Percentiles rank a stretch among this genome's conserved stretches.
phyloP scores from a whole-genome alignment of 148 eudicot species.

The Chenopodium album region DNA sequence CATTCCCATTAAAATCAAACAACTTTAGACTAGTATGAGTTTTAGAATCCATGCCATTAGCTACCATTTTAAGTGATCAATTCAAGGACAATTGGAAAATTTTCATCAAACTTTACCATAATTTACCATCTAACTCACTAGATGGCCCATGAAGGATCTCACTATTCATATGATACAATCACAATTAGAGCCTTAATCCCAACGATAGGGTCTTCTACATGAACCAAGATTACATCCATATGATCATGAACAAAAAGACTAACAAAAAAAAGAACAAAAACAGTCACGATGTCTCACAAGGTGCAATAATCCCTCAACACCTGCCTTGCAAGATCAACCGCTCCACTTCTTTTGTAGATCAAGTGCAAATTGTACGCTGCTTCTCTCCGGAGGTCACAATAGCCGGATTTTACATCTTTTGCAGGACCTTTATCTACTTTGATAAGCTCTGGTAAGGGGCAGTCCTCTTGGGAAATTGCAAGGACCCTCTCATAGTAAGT shows the following conservation, averaged over 20 bases:
- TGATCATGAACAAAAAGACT: background rate
- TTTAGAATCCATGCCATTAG: too few relatives aligned
- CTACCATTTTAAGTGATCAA: too few relatives aligned
- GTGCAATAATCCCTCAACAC: constrained; percentile 62
- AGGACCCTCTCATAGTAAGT: constrained; percentile 79
- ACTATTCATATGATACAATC: too few relatives aligned
- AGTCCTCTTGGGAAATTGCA: constrained; percentile 48
- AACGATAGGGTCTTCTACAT: too few relatives aligned
- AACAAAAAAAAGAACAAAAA: background rate
- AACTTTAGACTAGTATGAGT: too few relatives aligned
- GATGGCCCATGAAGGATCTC: too few relatives aligned
- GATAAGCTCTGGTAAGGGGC: constrained; percentile 55
- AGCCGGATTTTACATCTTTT: constrained; percentile 40
- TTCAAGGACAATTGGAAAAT: too few relatives aligned
- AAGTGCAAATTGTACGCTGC: constrained; percentile 86
- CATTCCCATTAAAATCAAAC: too few relatives aligned
- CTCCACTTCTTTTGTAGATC: constrained; percentile 79
- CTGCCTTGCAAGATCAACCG: constrained; percentile 86
- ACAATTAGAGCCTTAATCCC: too few relatives aligned
- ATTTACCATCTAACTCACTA: too few relatives aligned
- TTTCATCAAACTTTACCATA: too few relatives aligned
- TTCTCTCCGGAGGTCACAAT: constrained; percentile 85
- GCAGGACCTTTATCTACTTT: constrained; percentile 34
- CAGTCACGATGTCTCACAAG: constrained; percentile 24
- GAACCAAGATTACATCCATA: background rate